Percentiles rank a stretch among this genome's conserved stretches.
Evolutionary conservation across 805 yeast genomes (phyloP).

Genomic region (Teunomyces lycoperdinae): DNA sequence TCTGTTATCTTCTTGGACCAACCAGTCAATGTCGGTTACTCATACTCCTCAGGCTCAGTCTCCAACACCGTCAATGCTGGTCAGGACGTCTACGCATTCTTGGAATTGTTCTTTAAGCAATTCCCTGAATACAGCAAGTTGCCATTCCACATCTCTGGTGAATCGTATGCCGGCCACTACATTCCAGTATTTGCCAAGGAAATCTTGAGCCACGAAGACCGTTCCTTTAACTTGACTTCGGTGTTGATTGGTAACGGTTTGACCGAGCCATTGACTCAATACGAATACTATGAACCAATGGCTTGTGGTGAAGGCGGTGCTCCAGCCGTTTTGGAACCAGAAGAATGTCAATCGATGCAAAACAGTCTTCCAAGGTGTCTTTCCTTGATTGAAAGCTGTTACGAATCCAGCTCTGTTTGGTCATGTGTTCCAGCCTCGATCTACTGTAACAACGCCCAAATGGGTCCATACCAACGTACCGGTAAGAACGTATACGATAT

Average conservation of each 20-base stretch:
- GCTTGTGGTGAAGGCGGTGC: constrained; percentile 91
- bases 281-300: constrained; percentile 83
- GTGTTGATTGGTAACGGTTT: constrained; percentile 91
- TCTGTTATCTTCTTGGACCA: constrained; percentile 89
- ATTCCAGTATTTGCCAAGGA: constrained; percentile 87
- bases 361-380: constrained; percentile 71
- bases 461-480: constrained; percentile 56
- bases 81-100: constrained; percentile 79
- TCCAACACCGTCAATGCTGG: constrained; percentile 79
- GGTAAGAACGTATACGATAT: constrained; percentile 93
- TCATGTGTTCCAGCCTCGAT: constrained; percentile 88
- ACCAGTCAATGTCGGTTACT: constrained; percentile 91
- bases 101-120: constrained; percentile 77
- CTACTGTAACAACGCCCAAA: constrained; percentile 82
- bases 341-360: constrained; percentile 64
- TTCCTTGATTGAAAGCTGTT: constrained; percentile 73
- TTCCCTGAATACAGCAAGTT: constrained; percentile 67
- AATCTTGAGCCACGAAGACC: constrained; percentile 64
- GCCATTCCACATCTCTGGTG: constrained; percentile 87
- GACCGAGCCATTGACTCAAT: constrained; percentile 80
- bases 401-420: constrained; percentile 69
- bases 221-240: constrained; percentile 59
- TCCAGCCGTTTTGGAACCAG: constrained; percentile 67
- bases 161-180: constrained; percentile 92
- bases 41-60: constrained; percentile 67